Conservation (phyloP, 78 protist species). For the Cavenderia fasciculata region DNA sequence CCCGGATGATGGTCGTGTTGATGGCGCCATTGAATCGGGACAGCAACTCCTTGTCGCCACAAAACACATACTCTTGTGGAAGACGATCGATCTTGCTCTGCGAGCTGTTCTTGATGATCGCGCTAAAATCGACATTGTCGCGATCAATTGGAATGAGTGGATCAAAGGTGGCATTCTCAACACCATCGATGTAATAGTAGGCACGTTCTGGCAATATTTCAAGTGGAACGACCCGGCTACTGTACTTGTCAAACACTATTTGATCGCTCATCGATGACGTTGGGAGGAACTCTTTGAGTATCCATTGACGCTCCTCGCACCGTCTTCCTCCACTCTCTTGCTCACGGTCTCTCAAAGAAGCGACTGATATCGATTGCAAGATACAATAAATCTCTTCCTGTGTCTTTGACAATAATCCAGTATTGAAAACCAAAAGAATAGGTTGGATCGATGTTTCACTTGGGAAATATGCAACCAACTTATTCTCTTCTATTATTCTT, state of each 20-base stretch:
- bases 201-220: conserved; percentile 18
- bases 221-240: neutral
- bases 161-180: conserved; percentile 7
- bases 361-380: conserved; percentile 35
- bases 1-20: neutral
- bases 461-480: conserved; percentile 34
- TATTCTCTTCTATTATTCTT: conserved; percentile 49
- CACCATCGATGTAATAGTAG: conserved; percentile 21
- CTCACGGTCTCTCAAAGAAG: conserved; percentile 43
- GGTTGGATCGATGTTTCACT: neutral
- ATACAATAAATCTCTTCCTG: conserved; percentile 57
- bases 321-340: conserved; percentile 54
- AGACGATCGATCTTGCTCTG: conserved; percentile 58
- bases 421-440: conserved; percentile 28
- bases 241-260: conserved; percentile 17
- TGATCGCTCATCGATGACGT: neutral
- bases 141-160: conserved; percentile 24
- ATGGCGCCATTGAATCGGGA: conserved; percentile 16
- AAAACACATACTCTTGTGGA: conserved; percentile 36
- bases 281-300: conserved; percentile 44
- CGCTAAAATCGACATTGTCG: conserved; percentile 9
- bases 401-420: conserved; percentile 39
- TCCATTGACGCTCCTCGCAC: conserved; percentile 75
- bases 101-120: conserved; percentile 20
- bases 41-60: neutral